Percentiles rank a stretch among this genome's conserved stretches.
These are phyloP conservation scores for Fusarium mangiferae DNA, from an alignment of 2,329 filamentous ascomycete species.

Conservation along the genomic window DNA sequence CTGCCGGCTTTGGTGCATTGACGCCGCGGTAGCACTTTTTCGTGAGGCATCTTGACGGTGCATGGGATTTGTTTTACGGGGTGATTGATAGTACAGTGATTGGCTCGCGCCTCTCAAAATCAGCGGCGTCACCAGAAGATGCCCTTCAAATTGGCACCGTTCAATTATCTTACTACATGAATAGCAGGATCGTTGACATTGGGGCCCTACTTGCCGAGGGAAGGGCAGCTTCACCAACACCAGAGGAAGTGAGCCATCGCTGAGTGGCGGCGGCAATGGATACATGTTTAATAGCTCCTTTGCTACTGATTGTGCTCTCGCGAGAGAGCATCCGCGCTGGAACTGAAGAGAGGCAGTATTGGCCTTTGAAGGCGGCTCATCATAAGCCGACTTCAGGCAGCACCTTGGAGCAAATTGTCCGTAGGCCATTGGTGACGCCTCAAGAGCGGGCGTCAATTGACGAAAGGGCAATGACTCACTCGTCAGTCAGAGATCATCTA, in stretches of 20 bases:
- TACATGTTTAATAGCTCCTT: no score
- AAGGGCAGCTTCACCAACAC: background rate
- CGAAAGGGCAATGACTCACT: background rate
- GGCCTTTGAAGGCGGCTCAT: background rate
- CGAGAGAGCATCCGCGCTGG: accelerated
- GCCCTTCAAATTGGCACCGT: background rate
- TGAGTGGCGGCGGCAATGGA: accelerated
- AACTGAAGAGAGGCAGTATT: no score
- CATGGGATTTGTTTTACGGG: background rate
- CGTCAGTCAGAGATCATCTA: background rate
- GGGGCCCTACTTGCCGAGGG: accelerated
- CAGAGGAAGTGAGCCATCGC: no score
- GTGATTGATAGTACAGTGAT: no score
- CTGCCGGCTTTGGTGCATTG: background rate
- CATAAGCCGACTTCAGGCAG: background rate
- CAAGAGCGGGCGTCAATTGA: background rate
- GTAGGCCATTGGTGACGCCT: background rate
- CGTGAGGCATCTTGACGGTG: background rate
- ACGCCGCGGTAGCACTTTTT: background rate
- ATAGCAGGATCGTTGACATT: background rate
- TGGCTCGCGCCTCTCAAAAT: background rate
- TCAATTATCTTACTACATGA: background rate
- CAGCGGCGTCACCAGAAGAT: accelerated
- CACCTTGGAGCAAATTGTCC: background rate
- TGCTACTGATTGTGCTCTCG: no score